Evolutionary conservation across 768 basidiomycete genomes (phyloP).

Genomic region (Lentinula edodes): DNA sequence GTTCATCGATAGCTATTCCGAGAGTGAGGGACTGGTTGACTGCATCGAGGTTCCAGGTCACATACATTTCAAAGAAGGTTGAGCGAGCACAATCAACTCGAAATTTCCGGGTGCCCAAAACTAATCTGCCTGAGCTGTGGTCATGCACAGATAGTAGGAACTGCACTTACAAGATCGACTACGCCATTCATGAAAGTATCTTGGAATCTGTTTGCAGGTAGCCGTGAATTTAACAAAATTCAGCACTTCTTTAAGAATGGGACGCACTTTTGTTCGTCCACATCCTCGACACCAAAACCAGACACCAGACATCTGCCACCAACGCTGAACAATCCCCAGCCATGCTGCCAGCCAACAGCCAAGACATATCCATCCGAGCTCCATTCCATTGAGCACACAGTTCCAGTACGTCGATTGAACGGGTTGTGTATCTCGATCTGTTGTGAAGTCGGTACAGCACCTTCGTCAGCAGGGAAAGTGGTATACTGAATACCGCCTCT

Average conservation of each 20-base stretch:
- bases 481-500: slow-evolving; percentile 68
- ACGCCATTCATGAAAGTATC: slow-evolving; percentile 87
- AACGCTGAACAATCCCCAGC: slow-evolving; percentile 89
- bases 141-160: not conserved
- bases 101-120: slow-evolving; percentile 95
- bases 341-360: slow-evolving; percentile 85
- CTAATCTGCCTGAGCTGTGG: slow-evolving; percentile 32
- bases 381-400: slow-evolving; percentile 76
- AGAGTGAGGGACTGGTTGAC: not conserved
- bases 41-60: not conserved
- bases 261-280: slow-evolving; percentile 48
- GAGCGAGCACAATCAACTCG: slow-evolving; percentile 75
- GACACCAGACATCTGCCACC: slow-evolving; percentile 84
- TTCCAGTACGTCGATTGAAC: slow-evolving; percentile 52
- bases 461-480: slow-evolving; percentile 60
- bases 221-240: not conserved
- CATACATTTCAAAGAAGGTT: slow-evolving; percentile 46
- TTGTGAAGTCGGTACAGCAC: slow-evolving; percentile 54
- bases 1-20: slow-evolving; percentile 49
- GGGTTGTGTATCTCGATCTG: slow-evolving; percentile 57
- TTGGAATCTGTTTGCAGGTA: slow-evolving; percentile 44
- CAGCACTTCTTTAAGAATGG: not conserved
- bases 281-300: slow-evolving; percentile 65
- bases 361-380: slow-evolving; percentile 94
- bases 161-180: slow-evolving; percentile 53